These are phyloP conservation scores for Cystobasidium slooffiae DNA, from an alignment of 1,284 basidiomycete species.

Conservation along the genomic window DNA sequence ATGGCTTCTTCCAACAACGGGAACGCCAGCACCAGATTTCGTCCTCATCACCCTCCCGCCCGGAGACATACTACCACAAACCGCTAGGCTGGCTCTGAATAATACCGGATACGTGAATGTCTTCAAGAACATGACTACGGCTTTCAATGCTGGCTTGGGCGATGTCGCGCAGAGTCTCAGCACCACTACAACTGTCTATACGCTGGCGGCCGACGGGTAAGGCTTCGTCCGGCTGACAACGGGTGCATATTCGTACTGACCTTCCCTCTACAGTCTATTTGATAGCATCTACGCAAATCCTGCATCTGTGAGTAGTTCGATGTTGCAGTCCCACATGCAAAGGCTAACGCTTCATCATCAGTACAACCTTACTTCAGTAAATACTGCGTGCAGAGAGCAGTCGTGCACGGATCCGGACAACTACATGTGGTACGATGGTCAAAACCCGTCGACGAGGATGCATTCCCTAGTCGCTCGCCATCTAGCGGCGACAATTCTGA, in stretches of 20 bases:
- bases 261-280: conserved; percentile 6
- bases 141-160: conserved; percentile 27
- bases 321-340: neutral
- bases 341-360: neutral
- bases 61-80: conserved; percentile 35
- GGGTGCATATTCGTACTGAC: neutral
- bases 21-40: conserved; percentile 20
- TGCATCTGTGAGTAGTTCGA: conserved; percentile 3
- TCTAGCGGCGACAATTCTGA: conserved; percentile 32
- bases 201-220: conserved; percentile 31
- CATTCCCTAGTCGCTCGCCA: conserved; percentile 32
- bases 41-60: conserved; percentile 24
- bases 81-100: conserved; percentile 11
- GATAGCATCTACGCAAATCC: conserved; percentile 29
- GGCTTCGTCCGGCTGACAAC: neutral
- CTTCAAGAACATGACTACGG: conserved; percentile 33
- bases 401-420: conserved; percentile 25
- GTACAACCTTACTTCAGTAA: conserved; percentile 31
- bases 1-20: conserved; percentile 36
- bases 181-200: conserved; percentile 32
- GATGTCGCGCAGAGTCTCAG: conserved; percentile 10
- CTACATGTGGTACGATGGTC: conserved; percentile 41
- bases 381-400: conserved; percentile 7
- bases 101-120: conserved; percentile 26
- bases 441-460: conserved; percentile 36